phyloP scores from a whole-genome alignment of 169 alveolate genomes.

The Plasmodium gaboni region DNA sequence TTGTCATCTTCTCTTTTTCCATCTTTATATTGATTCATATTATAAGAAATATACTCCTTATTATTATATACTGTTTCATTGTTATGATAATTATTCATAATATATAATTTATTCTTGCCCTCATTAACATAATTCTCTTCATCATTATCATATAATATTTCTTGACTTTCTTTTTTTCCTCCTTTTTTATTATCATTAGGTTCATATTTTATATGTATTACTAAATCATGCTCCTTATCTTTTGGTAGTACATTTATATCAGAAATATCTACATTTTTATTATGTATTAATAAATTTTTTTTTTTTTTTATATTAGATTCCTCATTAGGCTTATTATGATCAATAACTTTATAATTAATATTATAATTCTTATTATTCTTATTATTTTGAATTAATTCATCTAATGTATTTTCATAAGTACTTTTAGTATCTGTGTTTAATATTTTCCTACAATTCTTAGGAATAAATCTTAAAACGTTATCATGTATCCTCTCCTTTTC shows the following conservation, averaged over 20 bases:
- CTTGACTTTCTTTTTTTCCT: background rate
- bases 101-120: background rate
- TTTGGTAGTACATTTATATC: constrained; percentile 8
- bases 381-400: background rate
- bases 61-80: background rate
- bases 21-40: background rate
- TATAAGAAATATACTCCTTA: background rate
- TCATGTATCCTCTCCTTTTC: constrained; percentile 8
- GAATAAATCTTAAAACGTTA: constrained; percentile 2
- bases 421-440: background rate
- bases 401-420: constrained; percentile 4
- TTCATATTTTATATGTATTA: background rate
- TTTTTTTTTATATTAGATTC: background rate
- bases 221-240: background rate
- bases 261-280: background rate
- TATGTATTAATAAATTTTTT: background rate
- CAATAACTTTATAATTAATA: background rate
- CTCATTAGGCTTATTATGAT: background rate
- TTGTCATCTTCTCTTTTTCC: background rate
- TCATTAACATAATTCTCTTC: background rate
- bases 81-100: background rate
- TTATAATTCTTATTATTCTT: background rate
- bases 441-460: constrained; percentile 5
- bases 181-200: background rate
- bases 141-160: background rate